Base-by-base conservation (phyloP, 306 rosid genomes). In the Neltuma alba region DNA sequence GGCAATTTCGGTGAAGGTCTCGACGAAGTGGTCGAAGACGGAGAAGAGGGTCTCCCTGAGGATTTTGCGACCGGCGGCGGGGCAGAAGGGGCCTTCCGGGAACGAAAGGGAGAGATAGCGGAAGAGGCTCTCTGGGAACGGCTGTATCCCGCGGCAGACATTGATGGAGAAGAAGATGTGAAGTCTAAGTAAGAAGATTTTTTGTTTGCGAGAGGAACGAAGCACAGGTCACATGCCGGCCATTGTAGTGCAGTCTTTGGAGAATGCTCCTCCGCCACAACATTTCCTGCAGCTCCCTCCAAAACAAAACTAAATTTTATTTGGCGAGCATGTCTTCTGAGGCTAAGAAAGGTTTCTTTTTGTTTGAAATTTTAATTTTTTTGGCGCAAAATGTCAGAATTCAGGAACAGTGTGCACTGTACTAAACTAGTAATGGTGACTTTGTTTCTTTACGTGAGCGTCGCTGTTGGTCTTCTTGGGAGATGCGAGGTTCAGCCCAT, bases 61-160 rank as follows among this genome's bases (percentile, higher is more conserved):
- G 84, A 67, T 38, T 87, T 92, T 14, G 75, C 9, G 3, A 79
- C 36, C 30, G 64, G 73, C 21, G 70, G 52, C 44, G 60, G 42
- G 20, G 83, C 74, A 21, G 80, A 80, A 34, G 91, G 86, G 0
- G 92, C 83, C 82, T 86, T 93, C 66, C 91, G 84, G 1, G 92
- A 88, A 44, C 91, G 90, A 79, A 86, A 87, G 11, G 97, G 92
- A 14, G 98, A 87, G 73, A 82, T 72, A 48, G 83, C 58, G 14
- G 89, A 70, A 16, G 90, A 83, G 42, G 94, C 67, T 80, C 90
- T 86, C 28, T 84, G 91, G 74, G 94, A 85, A 80, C 90, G 86
- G 31, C 75, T 27, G 74, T 61, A 31, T 67, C 80, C 80, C 74
- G 89, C 54, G 75, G 78, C 84, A 75, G 87, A 88, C 94, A 91